Evolutionary conservation across 495 filamentous ascomycete species (phyloP), one percentile per base, ranked within the genome.

Genomic region (Lasiosphaeriaceae sp.): DNA sequence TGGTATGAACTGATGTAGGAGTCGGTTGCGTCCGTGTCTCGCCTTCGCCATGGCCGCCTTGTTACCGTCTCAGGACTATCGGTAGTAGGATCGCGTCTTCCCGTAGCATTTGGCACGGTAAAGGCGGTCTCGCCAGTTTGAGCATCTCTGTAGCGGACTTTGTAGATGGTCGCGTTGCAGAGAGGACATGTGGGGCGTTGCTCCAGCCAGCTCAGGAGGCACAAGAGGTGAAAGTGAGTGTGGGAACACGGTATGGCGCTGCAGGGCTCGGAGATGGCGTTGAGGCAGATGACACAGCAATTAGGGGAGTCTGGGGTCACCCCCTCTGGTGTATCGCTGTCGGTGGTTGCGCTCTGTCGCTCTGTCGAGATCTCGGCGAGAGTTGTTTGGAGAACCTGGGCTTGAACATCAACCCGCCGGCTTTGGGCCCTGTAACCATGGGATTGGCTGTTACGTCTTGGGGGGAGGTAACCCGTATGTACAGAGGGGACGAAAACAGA

Each of bases 161-260:
- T 76, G 17, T 77, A 77, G 53, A 94, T 75, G 52, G 81, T 72
- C 20, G 80, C 73, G 55, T 93, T 92, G 71, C 90, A 96, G 53
- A 96, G 75, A 11, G 91, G 91, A 68, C 91, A 96, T 49, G 71
- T 80, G 0, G 86, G 71, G 22, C 82, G 82, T 64, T 90, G 78
- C 61, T 93, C 82, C 14, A 92, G 74, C 92, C 92, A 96, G 73
- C 83, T 92, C 19, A 89, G 67, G 11, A 96, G 81, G 64, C 92
- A 96, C 12, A 91, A 63, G 67, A 90, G 92, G 72, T 96, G 90
- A 68, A 94, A 96, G 62, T 83, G 85, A 47, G 80, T 69, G 76
- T 96, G 92, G 19, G 79, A 77, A 79, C 92, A 96, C 17, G 90
- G 90, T 37, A 80, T 73, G 4, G 88, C 83, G 17, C 85, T 72